Evolutionary conservation across 2,329 filamentous ascomycete species (phyloP), one percentile per base, ranked within the genome.

Genomic region (Harringtonia lauricola): DNA sequence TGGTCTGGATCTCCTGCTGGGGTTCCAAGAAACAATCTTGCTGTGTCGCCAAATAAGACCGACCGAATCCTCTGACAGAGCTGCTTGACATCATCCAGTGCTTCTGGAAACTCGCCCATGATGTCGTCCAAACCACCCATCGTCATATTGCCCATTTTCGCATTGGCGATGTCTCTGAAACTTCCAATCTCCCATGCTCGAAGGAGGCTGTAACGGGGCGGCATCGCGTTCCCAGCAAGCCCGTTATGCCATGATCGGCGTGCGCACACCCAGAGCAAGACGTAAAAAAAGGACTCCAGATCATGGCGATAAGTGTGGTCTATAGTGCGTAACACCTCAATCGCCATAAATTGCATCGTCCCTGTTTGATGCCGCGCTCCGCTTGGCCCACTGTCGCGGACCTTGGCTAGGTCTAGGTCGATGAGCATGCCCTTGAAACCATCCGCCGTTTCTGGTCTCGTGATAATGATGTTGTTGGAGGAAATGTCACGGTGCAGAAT

Each of bases 401-500:
- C 53, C 48, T 58, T 59, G 14, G 52, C 55, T 26, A 60, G 51
- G 44, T 63, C 56, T 8, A 63, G 51, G 46, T 63, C 55, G 50
- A 63, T 63, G 13, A 62, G 50, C 46, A 57, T 57, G 8, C 62
- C 63, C 5, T 49, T 54, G 12, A 52, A 49, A 21, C 50, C 54
- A 36, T 44, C 46, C 29, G 47, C 36, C 17, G 41, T 36, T n/a
- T 44, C 3, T 4, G 30, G 31, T 4, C 52, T 39, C 3, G 55
- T 52, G 14, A 66, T 60, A 24, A 65, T 64, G 17, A 66, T 60
- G 39, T 64, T 66, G 17, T 57, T 55, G 2, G 56, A 48, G 0
- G 58, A 65, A n/a, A 67, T 58, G 31, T 65, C 57, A 26, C 52
- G 50, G 45, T 66, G 56, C 9, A 66, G 55, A 43, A 65, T 63